These are phyloP conservation scores for Globisporangium heterothallicum DNA, from an alignment of 352 stramenopile species.

Conservation along the genomic window DNA sequence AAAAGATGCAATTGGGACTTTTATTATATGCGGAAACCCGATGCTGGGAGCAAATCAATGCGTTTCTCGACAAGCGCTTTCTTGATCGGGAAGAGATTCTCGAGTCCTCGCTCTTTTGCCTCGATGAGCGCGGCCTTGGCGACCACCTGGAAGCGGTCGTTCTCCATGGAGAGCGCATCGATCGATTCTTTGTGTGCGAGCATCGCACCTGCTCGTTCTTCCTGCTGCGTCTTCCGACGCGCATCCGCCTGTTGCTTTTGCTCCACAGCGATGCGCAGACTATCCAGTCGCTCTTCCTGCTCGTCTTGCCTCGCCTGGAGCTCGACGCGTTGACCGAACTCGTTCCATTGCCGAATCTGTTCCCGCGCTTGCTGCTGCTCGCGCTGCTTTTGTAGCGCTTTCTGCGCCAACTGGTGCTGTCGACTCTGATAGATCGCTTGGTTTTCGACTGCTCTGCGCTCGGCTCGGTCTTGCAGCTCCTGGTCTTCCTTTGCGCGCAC, in stretches of 20 bases:
- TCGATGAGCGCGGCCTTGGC: slow-evolving; percentile 49
- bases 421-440: slow-evolving; percentile 56
- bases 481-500: slow-evolving; percentile 70
- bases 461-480: slow-evolving; percentile 44
- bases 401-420: slow-evolving; percentile 50
- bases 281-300: slow-evolving; percentile 48
- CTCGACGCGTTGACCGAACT: slow-evolving; percentile 61
- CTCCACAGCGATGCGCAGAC: slow-evolving; percentile 50
- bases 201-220: slow-evolving; percentile 31
- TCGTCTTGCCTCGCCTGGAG: slow-evolving; percentile 57
- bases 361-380: slow-evolving; percentile 40
- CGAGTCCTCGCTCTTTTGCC: slow-evolving; percentile 47
- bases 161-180: slow-evolving; percentile 31
- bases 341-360: slow-evolving; percentile 52
- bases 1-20: not conserved
- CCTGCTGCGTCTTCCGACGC: slow-evolving; percentile 38
- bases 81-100: slow-evolving; percentile 68
- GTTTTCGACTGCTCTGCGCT: slow-evolving; percentile 61
- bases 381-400: slow-evolving; percentile 26
- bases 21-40: slow-evolving; percentile 62
- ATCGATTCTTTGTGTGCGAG: slow-evolving; percentile 29
- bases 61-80: slow-evolving; percentile 65
- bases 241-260: slow-evolving; percentile 78
- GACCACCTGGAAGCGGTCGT: slow-evolving; percentile 57
- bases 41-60: slow-evolving; percentile 64